These are phyloP conservation scores for Meyerozyma guilliermondii DNA, from an alignment of 1,139 yeast species.

Conservation along the genomic window DNA sequence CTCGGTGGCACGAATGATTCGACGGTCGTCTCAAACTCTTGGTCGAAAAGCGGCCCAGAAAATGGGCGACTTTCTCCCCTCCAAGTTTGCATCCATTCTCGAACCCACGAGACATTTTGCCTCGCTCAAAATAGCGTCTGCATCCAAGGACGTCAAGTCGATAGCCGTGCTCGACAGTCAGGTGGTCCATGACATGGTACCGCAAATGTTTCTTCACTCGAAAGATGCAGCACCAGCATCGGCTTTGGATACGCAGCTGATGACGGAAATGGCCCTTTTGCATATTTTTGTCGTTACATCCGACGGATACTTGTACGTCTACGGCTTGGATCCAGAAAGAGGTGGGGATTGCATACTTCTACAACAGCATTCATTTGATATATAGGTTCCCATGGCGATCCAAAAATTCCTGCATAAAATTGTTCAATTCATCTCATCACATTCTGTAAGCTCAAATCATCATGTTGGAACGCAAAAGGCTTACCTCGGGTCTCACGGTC, in stretches of 20 bases:
- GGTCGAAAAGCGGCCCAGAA: constrained; percentile 82
- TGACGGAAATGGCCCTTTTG: constrained; percentile 44
- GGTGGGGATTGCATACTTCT: constrained; percentile 91
- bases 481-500: constrained; percentile 58
- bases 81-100: constrained; percentile 75
- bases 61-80: constrained; percentile 83
- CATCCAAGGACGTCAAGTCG: constrained; percentile 55
- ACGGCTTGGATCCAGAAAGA: constrained; percentile 78
- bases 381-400: neutral
- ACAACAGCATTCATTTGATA: constrained; percentile 50
- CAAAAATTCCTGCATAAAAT: neutral
- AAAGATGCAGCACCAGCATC: constrained; percentile 11
- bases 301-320: constrained; percentile 82
- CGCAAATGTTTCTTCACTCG: constrained; percentile 25
- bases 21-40: constrained; percentile 51
- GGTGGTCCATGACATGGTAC: constrained; percentile 32
- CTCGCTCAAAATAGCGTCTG: constrained; percentile 73
- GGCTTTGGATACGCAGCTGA: constrained; percentile 19
- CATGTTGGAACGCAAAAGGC: constrained; percentile 35
- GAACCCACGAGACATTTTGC: constrained; percentile 96
- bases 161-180: constrained; percentile 54
- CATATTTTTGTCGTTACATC: constrained; percentile 79
- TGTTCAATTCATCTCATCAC: neutral
- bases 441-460: constrained; percentile 5
- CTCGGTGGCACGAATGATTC: constrained; percentile 50